phyloP scores from a whole-genome alignment of 2,329 filamentous ascomycete species.

The Coleophoma crateriformis region DNA sequence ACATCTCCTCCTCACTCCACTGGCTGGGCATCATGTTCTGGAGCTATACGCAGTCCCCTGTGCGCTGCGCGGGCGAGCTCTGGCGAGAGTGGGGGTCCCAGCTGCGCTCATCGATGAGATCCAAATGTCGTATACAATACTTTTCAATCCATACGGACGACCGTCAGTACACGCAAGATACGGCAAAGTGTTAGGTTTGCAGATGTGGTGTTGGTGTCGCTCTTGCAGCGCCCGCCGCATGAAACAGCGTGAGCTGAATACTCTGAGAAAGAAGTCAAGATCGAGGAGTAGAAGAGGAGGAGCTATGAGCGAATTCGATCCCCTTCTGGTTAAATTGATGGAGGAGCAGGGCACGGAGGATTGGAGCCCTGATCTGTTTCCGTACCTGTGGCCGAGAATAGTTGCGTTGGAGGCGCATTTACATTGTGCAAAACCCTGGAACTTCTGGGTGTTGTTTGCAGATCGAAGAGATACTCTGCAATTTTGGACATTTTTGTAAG shows the following conservation, averaged over 20 bases:
- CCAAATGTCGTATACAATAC: constrained; percentile 1
- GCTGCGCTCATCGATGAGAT: constrained; percentile 2
- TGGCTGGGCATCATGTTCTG: neutral
- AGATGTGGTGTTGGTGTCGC: constrained; percentile 3
- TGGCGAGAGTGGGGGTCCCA: neutral
- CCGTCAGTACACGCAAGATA: neutral
- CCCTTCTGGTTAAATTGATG: constrained; percentile 1
- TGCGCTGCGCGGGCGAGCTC: neutral
- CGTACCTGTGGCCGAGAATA: constrained; percentile 2
- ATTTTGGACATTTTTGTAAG: constrained; percentile 5
- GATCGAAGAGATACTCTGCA: constrained; percentile 2
- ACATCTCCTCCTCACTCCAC: constrained; percentile 1
- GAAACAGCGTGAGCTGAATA: neutral
- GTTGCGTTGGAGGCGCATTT: constrained; percentile 1
- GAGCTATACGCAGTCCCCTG: constrained; percentile 3
- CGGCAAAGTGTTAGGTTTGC: neutral
- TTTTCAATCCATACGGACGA: constrained; percentile 1
- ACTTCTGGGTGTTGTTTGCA: constrained; percentile 3
- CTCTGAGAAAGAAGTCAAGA: neutral
- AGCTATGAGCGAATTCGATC: neutral
- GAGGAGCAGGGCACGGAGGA: neutral
- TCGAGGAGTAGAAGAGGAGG: neutral
- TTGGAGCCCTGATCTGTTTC: constrained; percentile 1
- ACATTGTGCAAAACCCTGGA: constrained; percentile 3
- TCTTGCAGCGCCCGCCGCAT: neutral